Percentiles rank a stretch among this genome's conserved stretches.
These are phyloP conservation scores for Thielaviopsis populi DNA, from an alignment of 2,329 filamentous ascomycete genomes.

Conservation along the genomic window DNA sequence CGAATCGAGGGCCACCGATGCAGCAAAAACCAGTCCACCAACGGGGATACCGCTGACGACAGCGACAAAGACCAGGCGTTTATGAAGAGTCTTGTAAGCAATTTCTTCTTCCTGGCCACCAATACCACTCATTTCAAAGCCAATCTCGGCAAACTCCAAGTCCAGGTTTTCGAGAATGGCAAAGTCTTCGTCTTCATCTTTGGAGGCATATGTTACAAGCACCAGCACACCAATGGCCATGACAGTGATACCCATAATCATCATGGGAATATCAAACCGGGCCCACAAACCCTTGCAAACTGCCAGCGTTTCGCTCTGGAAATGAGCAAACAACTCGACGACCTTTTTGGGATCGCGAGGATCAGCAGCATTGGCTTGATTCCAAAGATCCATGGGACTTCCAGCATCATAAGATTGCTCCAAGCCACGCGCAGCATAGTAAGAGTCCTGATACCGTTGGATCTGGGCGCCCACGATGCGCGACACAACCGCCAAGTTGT, in stretches of 20 bases:
- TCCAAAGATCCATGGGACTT: conserved; percentile 30
- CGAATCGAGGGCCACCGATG: conserved; percentile 23
- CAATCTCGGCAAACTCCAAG: conserved; percentile 44
- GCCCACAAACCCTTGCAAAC: conserved; percentile 82
- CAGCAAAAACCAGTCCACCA: conserved; percentile 24
- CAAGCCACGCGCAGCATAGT: conserved; percentile 57
- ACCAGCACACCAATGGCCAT: conserved; percentile 52
- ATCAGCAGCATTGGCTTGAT: conserved; percentile 33
- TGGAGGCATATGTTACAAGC: conserved; percentile 57
- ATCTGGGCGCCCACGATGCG: conserved; percentile 72
- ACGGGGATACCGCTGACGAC: conserved; percentile 24
- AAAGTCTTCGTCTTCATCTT: conserved; percentile 39
- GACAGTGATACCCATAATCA: conserved; percentile 63
- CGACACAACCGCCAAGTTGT: conserved; percentile 62
- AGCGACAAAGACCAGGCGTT: conserved; percentile 27
- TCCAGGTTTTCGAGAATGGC: conserved; percentile 40
- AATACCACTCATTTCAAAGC: conserved; percentile 35
- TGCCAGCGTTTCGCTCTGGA: conserved; percentile 62
- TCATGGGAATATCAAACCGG: conserved; percentile 73
- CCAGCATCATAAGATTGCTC: conserved; percentile 38
- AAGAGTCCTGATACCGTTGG: conserved; percentile 73
- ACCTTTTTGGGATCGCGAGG: conserved; percentile 27
- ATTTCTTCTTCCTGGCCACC: conserved; percentile 20
- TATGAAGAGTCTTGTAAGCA: conserved; percentile 27
- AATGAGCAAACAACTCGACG: conserved; percentile 49